Evolutionary conservation across 2,329 filamentous ascomycete species (phyloP).

Genomic region (Scortechinia acanthostroma): DNA sequence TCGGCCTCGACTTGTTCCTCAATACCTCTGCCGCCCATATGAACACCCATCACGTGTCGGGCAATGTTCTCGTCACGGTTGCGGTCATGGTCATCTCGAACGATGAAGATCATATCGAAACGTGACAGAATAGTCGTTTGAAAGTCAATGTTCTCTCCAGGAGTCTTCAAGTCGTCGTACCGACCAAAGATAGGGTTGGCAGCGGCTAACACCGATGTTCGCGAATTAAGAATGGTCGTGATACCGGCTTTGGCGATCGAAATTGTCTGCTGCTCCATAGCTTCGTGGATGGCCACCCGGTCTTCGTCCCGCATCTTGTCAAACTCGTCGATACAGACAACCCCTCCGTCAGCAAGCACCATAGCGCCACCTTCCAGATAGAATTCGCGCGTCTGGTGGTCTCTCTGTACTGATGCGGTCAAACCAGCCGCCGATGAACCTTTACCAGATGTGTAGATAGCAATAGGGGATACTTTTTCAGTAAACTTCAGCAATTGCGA

Average conservation of each 20-base stretch:
- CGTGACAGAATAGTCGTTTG: conserved; percentile 95
- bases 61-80: conserved; percentile 88
- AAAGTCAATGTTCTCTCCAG: conserved; percentile 98
- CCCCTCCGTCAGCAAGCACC: conserved; percentile 93
- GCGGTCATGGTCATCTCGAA: conserved; percentile 87
- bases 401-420: conserved; percentile 91
- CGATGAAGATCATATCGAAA: conserved; percentile 99
- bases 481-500: conserved; percentile 96
- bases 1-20: conserved; percentile 82
- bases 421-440: conserved; percentile 95
- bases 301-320: conserved; percentile 99
- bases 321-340: conserved; percentile 98
- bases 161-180: conserved; percentile 95
- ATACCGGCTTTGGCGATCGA: conserved; percentile 98
- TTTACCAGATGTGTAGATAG: conserved; percentile 97
- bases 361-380: conserved; percentile 97
- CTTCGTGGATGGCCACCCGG: conserved; percentile 94
- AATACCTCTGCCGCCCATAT: conserved; percentile 80
- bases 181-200: conserved; percentile 96
- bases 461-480: conserved; percentile 89
- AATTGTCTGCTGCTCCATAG: conserved; percentile 99
- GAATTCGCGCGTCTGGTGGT: conserved; percentile 86
- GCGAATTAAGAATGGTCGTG: conserved; percentile 91
- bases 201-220: conserved; percentile 89
- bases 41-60: conserved; percentile 92